phyloP scores from a whole-genome alignment of 148 eudicot species.

The Rhododendron griersonianum region DNA sequence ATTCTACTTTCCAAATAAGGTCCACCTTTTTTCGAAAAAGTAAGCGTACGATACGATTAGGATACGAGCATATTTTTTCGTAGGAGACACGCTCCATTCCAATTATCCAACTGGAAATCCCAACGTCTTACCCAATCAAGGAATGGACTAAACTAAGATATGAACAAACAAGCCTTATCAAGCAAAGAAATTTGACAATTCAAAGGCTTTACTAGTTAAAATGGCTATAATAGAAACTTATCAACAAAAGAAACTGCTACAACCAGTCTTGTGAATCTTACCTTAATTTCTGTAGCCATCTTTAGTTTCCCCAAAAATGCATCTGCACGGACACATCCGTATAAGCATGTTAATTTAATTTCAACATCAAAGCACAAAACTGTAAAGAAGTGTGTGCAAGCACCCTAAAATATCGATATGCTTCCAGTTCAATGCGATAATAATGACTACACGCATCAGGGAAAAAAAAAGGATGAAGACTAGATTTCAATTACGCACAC shows the following conservation, averaged over 20 bases:
- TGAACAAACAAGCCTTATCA: not conserved
- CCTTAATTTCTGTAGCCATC: conserved; percentile 42
- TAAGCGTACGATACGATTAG: no score
- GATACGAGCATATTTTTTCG: not conserved
- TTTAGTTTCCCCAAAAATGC: conserved; percentile 45
- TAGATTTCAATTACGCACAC: no score
- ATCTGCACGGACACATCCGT: no score
- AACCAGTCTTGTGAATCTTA: conserved; percentile 8
- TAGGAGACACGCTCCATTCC: no score
- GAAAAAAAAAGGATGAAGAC: no score
- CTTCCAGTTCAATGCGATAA: not conserved
- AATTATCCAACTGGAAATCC: not conserved
- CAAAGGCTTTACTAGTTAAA: not conserved
- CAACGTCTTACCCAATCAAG: not conserved
- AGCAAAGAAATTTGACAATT: not conserved
- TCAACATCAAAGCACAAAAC: not conserved
- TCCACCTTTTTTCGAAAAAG: no score
- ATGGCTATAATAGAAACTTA: not conserved
- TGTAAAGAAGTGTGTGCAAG: not conserved
- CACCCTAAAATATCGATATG: not conserved
- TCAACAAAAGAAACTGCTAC: not conserved
- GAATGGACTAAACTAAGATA: not conserved
- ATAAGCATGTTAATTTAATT: no score
- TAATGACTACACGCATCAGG: no score
- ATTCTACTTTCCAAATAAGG: no score